These are phyloP conservation scores for Aspergillus indologenus DNA, from an alignment of 495 filamentous ascomycete species.

Conservation along the genomic window DNA sequence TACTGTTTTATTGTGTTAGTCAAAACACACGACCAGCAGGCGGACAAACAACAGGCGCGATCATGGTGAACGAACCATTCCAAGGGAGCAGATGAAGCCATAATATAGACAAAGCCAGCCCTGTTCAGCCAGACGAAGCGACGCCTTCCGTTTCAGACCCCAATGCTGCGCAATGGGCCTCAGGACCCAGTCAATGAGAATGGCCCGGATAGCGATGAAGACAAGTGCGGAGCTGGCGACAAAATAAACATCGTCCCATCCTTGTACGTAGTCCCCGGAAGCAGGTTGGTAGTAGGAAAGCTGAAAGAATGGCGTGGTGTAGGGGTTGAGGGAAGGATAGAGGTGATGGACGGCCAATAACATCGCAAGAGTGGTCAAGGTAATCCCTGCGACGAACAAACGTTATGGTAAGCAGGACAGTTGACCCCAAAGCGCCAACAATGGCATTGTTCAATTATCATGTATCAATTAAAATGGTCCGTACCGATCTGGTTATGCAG, in stretches of 20 bases:
- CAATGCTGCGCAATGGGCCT: slow-evolving; percentile 65
- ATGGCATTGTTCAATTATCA: slow-evolving; percentile 3
- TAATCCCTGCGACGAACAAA: slow-evolving; percentile 54
- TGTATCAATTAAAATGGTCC: slow-evolving; percentile 7
- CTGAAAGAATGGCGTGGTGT: slow-evolving; percentile 80
- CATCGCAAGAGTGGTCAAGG: slow-evolving; percentile 72
- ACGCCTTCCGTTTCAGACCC: slow-evolving; percentile 70
- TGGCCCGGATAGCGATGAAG: slow-evolving; percentile 83
- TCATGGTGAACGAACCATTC: slow-evolving; percentile 62
- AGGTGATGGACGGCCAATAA: slow-evolving; percentile 73
- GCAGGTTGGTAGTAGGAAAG: slow-evolving; percentile 75
- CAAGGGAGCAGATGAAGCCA: slow-evolving; percentile 71
- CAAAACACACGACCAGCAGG: background rate
- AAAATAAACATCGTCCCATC: slow-evolving; percentile 75
- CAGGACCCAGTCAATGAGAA: slow-evolving; percentile 80
- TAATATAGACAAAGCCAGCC: slow-evolving; percentile 86
- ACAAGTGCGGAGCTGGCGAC: slow-evolving; percentile 76
- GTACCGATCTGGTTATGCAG: slow-evolving; percentile 54
- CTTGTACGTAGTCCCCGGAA: slow-evolving; percentile 66
- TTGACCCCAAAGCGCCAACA: background rate
- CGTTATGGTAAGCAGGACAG: background rate
- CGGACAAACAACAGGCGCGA: background rate
- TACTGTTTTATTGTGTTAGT: slow-evolving; percentile 54
- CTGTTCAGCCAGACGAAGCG: slow-evolving; percentile 85
- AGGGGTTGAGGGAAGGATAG: slow-evolving; percentile 72